A percentile compares a stretch with the other conserved stretches of the same genome.
phyloP scores from a whole-genome alignment of 805 yeast species.

The Tetrapisispora taiwanensis region DNA sequence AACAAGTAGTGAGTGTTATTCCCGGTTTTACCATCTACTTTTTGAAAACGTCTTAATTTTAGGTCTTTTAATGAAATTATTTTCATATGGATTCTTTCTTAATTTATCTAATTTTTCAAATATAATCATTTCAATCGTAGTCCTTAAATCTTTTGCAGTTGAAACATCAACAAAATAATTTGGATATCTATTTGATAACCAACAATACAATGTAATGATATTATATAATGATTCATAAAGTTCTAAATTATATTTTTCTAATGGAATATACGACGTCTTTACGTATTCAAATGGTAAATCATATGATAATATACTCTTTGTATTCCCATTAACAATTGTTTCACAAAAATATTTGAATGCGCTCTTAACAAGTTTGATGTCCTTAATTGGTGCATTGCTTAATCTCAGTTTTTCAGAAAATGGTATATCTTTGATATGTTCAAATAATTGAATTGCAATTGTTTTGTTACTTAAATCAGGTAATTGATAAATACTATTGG shows the following conservation, averaged over 20 bases:
- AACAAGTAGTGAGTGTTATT: too few species aligned
- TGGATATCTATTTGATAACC: constrained; percentile 87
- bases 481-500: constrained; percentile 18
- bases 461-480: constrained; percentile 27
- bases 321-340: constrained; percentile 45
- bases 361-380: constrained; percentile 30
- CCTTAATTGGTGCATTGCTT: constrained; percentile 53
- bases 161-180: constrained; percentile 66
- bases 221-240: constrained; percentile 56
- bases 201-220: constrained; percentile 55
- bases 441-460: constrained; percentile 36
- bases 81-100: constrained; percentile 24
- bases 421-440: constrained; percentile 34
- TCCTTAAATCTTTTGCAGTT: constrained; percentile 60
- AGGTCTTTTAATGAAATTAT: not conserved
- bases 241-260: constrained; percentile 20
- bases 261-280: constrained; percentile 18
- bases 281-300: constrained; percentile 24
- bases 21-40: not conserved
- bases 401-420: constrained; percentile 49
- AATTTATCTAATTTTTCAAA: constrained; percentile 30
- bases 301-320: constrained; percentile 49
- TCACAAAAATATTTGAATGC: constrained; percentile 40
- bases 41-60: not conserved
- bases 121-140: constrained; percentile 49